phyloP scores from a whole-genome alignment of 257 asterid species.

The Plantago ovata region DNA sequence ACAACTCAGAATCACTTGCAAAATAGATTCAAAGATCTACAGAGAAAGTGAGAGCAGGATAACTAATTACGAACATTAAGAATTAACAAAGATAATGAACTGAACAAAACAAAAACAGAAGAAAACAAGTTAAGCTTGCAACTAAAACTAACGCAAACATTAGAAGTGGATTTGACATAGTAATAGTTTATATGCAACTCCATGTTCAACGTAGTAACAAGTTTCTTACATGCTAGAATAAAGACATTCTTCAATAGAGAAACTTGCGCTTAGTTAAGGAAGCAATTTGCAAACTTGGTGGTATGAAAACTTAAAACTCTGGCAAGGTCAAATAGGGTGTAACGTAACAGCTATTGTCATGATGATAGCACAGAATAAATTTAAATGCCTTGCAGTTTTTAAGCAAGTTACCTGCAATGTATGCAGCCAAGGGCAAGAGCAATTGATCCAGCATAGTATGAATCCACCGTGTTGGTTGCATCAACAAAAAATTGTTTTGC shows the following conservation, averaged over 20 bases:
- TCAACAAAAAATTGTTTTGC: constrained; percentile 81
- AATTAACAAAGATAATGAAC: constrained; percentile 12
- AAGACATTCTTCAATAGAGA: too few species aligned
- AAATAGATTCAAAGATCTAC: constrained; percentile 8
- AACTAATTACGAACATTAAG: constrained; percentile 5
- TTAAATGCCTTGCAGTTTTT: not conserved
- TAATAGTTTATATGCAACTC: too few species aligned
- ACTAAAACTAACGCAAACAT: constrained; percentile 7
- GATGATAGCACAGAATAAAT: too few species aligned
- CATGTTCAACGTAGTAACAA: too few species aligned
- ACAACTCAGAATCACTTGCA: not conserved
- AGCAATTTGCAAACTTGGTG: too few species aligned
- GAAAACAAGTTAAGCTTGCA: constrained; percentile 10
- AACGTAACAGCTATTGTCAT: too few species aligned
- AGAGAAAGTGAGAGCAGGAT: not conserved
- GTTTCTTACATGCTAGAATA: too few species aligned
- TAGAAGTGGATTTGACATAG: too few species aligned
- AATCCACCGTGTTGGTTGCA: constrained; percentile 48
- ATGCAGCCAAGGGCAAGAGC: constrained; percentile 95
- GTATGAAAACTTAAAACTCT: too few species aligned
- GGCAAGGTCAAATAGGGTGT: too few species aligned
- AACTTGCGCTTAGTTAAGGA: too few species aligned
- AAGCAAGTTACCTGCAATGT: constrained; percentile 75
- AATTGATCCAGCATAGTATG: constrained; percentile 80
- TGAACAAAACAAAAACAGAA: not conserved